A percentile compares a stretch with the other conserved stretches of the same genome.
These are phyloP conservation scores for Trematosphaeria pertusa DNA, from an alignment of 2,329 filamentous ascomycete genomes.

Conservation along the genomic window DNA sequence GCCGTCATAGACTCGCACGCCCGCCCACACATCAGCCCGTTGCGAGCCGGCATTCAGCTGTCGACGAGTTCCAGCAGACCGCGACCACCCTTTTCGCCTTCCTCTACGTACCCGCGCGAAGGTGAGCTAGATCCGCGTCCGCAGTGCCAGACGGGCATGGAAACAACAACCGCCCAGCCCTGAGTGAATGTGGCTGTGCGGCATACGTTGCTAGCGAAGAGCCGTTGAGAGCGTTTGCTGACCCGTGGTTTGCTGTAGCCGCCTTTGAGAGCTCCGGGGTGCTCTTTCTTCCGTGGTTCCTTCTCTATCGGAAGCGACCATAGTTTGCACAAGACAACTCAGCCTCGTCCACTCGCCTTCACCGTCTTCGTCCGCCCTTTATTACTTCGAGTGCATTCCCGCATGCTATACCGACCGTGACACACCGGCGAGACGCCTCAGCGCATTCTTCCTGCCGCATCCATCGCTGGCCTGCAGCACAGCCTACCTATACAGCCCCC, in stretches of 20 bases:
- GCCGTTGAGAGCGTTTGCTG: background rate
- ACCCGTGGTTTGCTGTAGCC: background rate
- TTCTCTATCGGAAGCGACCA: constrained; percentile 1
- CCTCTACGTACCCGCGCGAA: background rate
- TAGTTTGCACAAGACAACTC: constrained; percentile 9
- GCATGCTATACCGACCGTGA: constrained; percentile 32
- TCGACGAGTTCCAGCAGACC: background rate
- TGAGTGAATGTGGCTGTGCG: constrained; percentile 1
- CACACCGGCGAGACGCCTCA: constrained; percentile 40
- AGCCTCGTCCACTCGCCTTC: constrained; percentile 21
- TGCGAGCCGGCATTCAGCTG: background rate
- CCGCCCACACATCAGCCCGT: background rate
- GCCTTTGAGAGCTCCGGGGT: background rate
- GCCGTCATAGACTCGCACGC: background rate
- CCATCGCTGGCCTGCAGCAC: constrained; percentile 29
- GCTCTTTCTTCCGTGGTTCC: background rate
- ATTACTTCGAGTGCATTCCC: constrained; percentile 21
- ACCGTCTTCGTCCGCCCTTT: constrained; percentile 12
- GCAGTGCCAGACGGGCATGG: background rate
- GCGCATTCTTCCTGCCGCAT: constrained; percentile 37
- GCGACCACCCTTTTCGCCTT: background rate
- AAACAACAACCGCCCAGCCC: background rate
- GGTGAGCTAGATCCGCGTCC: constrained; percentile 2
- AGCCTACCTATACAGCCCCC: constrained; percentile 28
- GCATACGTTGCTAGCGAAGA: too few relatives aligned